Base-by-base conservation (phyloP, 2,329 filamentous ascomycete genomes). In the Trichoderma arundinaceum region DNA sequence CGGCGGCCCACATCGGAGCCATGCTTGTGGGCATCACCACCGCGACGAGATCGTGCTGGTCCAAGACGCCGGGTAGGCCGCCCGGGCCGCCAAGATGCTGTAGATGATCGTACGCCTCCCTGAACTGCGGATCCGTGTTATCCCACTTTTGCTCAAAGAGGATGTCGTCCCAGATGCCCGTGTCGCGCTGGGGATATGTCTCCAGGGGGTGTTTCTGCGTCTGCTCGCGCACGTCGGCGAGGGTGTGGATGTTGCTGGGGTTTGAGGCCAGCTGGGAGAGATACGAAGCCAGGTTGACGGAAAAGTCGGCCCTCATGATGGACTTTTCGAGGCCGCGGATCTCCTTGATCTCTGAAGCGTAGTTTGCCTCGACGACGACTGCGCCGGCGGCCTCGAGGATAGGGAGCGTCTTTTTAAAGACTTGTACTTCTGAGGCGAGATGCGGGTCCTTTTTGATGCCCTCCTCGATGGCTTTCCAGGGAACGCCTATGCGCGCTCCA, bases 401-500 rank as follows among this genome's bases (percentile, higher is more conserved):
- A 1, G 75, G 66, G 2, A 90, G 75, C 0, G 86, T 82, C 2
- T 75, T 70, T 33, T 87, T 76, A 71, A 90, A 90, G 0, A 84
- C 83, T 1, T 78, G 77, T 2, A 86, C 57, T 13, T 69, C 69
- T 5, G 63, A 67, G 54, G 38, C 67, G n/a, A 68, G 67, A 38
- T 65, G 57, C 35, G 69, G 52, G 46, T 64, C 43, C 32, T 67
- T 67, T 17, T 65, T 67, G 4, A 52, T 13, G 1, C 49, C 12
- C 10, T 70, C 49, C n/a, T 80, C 78, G 48, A 90, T 78, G 7
- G 84, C 80, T 69, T 90, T 90, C 48, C 83, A 79, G 0, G 88
- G 86, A 7, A 91, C 80, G 4, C 88, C 89, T 53, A 91, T 87
- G 7, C 87, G 81, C 35, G 84, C 84, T 4, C 86, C 87, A 12